Percentiles rank a stretch among this genome's conserved stretches.
Evolutionary conservation across 768 basidiomycete genomes (phyloP).

Genomic region (Clavulina sp.): DNA sequence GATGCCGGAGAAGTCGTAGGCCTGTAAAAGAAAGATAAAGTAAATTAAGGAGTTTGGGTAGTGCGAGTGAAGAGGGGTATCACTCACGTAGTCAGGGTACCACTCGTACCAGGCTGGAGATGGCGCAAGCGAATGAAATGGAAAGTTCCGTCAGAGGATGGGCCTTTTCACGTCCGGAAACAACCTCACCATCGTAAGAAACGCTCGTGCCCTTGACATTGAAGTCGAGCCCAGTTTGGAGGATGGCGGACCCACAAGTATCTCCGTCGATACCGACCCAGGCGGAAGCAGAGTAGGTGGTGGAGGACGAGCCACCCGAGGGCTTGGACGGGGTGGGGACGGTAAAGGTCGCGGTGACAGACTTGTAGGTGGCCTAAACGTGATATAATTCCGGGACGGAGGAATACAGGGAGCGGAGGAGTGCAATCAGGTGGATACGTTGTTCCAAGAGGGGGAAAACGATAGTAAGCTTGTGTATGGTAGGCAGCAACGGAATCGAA

Average conservation of each 20-base stretch:
- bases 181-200: conserved; percentile 18
- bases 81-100: conserved; percentile 23
- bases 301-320: conserved; percentile 17
- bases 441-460: too few relatives aligned
- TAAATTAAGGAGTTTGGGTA: not conserved
- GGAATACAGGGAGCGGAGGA: too few relatives aligned
- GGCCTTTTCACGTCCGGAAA: not conserved
- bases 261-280: too few relatives aligned
- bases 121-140: conserved; percentile 4
- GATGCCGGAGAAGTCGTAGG: conserved; percentile 21
- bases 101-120: too few relatives aligned
- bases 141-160: not conserved
- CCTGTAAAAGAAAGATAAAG: not conserved
- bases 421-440: too few relatives aligned
- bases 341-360: conserved; percentile 22
- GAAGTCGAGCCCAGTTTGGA: conserved; percentile 24
- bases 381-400: too few relatives aligned
- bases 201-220: conserved; percentile 14
- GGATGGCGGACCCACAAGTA: conserved; percentile 21
- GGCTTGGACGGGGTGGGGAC: conserved; percentile 18
- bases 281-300: conserved; percentile 24
- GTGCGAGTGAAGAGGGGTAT: conserved; percentile 16
- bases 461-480: too few relatives aligned
- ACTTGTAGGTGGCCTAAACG: conserved; percentile 19
- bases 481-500: too few relatives aligned